These are phyloP conservation scores for Boletus vinaceobasis DNA, from an alignment of 768 basidiomycete genomes.

Conservation along the genomic window DNA sequence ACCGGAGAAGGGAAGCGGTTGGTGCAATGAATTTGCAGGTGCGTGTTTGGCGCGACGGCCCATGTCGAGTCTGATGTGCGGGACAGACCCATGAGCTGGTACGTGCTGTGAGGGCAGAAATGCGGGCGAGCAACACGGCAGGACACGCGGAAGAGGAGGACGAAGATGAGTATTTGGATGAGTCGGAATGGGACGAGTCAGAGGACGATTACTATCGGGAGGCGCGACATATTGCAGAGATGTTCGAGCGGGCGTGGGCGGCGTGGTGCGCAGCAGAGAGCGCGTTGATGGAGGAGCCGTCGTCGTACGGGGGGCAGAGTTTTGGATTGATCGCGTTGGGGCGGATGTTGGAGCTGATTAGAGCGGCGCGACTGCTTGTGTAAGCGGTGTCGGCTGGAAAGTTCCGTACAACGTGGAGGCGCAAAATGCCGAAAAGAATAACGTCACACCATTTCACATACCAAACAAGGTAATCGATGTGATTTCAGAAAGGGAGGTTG, in stretches of 20 bases:
- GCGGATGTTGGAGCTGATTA: constrained; percentile 39
- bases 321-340: constrained; percentile 46
- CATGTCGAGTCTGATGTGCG: not conserved
- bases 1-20: constrained; percentile 38
- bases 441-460: constrained; percentile 6
- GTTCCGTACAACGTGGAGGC: constrained; percentile 22
- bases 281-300: constrained; percentile 20
- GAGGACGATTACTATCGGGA: constrained; percentile 30
- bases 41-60: constrained; percentile 1
- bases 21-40: constrained; percentile 45
- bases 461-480: constrained; percentile 16
- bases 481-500: constrained; percentile 27
- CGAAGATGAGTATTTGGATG: constrained; percentile 24
- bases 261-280: constrained; percentile 42
- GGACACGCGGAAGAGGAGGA: constrained; percentile 24
- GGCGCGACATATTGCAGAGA: constrained; percentile 25
- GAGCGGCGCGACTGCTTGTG: constrained; percentile 16
- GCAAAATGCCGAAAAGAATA: constrained; percentile 15
- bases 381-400: not conserved
- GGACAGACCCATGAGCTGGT: constrained; percentile 39
- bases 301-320: constrained; percentile 39
- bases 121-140: constrained; percentile 16
- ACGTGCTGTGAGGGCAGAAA: constrained; percentile 34
- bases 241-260: constrained; percentile 41
- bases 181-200: constrained; percentile 25